Evolutionary conservation across 257 asterid genomes (phyloP), one percentile per base, ranked within the genome.

Genomic region (Echites panduratus): DNA sequence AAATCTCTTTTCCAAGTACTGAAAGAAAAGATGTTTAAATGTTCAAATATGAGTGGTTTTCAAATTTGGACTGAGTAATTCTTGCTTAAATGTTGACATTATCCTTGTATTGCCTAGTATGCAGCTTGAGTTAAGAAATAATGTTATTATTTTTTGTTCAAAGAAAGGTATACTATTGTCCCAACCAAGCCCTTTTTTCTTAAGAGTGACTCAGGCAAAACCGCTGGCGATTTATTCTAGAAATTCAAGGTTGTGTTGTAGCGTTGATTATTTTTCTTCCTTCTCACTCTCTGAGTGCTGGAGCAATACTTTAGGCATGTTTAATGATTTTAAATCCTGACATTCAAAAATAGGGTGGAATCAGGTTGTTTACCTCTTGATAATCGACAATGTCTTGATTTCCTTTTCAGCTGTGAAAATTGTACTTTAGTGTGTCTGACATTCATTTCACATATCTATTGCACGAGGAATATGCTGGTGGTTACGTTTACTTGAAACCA

Each of bases 1-100:
- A 75, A 48, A 80, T 75, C 71, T 75, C 61, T 79, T 69, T 40
- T 47, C 27, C 19, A 6, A 54, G 20, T 50, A 14, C 29, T 47
- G n/a, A 22, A 71, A 53, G 43, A 49, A 65, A 63, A 40, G 40
- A 38, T 70, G 16, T 71, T 56, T 9, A 22, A 26, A 57, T 16
- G 58, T 58, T 17, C 3, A 38, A 20, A 53, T 4, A 10, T 47
- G 26, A 41, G 38, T 27, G 57, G 43, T 22, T 56, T 41, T 64
- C 14, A 32, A 9, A 43, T 13, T 19, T 43, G 58, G 17, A 19
- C 45, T 5, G 7, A 71, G 8, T 22, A 24, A 44, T 57, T 57
- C 24, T 4, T 58, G 75, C 68, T 45, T 44, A 40, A 71, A 43
- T 22, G 44, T 40, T 22, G 7, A 41, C 7, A 13, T 14, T 41